Base-by-base conservation (phyloP, 345 rosid genomes). In the Gossypium arboreum region DNA sequence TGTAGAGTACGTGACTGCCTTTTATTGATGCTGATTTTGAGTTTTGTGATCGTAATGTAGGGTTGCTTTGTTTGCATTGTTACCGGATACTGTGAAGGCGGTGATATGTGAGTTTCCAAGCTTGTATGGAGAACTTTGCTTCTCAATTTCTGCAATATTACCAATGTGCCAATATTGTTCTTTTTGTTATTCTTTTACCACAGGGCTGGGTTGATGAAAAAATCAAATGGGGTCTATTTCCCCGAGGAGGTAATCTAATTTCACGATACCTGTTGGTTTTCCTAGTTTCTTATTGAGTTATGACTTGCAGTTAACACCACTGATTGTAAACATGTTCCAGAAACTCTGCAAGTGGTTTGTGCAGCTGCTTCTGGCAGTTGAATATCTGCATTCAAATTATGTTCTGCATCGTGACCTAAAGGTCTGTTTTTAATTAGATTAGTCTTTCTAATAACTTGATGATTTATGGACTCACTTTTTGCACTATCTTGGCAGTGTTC, bases 191-290 rank as follows among this genome's bases (percentile, higher is more conserved):
- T 79, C n/a, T 43, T 68, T 45, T 73, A 34, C 74, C 34, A 56
- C 85, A 95, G 99, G 94, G 99, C 98, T 27, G 97, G 90, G 78
- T 78, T 95, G 81, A 95, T 95, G 99, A 95, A 95, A 85, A 93
- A 90, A 82, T 83, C 91, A 18, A 95, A 90, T 74, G 98, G 98
- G 25, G 91, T 86, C 39, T 78, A 90, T 83, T 93, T 95, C 70
- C 97, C 99, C 16, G 99, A 93, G 79, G 97, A 93, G 94, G 99
- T 91, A 81, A 50, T 73, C 44, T 52, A 18, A 18, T 20, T 59
- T 63, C 2, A 51, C 20, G 15, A 51, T 63, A 48, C 27, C 52
- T 16, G 59, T 55, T 51, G 63, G 10, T 55, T 54, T 48, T 18
- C 12, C 54, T 20, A 34, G 75, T 3, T 12, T 61, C 58, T 73